A percentile compares a stretch with the other conserved stretches of the same genome.
These are phyloP conservation scores for Ammopiptanthus mongolicus DNA, from an alignment of 306 rosid species.

Conservation along the genomic window DNA sequence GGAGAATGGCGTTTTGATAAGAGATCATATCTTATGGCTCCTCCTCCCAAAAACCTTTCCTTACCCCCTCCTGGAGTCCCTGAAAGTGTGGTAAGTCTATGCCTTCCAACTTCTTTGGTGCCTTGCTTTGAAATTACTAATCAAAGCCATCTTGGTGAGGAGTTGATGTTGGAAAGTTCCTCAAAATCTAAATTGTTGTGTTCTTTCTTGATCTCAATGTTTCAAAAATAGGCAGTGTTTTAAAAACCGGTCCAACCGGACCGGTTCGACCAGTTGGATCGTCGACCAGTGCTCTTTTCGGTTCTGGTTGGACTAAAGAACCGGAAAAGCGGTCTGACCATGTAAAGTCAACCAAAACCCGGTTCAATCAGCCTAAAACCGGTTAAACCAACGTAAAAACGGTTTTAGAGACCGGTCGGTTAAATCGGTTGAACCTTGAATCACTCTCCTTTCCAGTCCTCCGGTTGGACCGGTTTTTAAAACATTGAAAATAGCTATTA, in stretches of 20 bases:
- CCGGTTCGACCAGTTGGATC: too few relatives aligned
- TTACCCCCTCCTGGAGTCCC: constrained; percentile 94
- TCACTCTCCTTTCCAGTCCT: too few relatives aligned
- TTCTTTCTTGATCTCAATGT: neutral
- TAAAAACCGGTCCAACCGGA: too few relatives aligned
- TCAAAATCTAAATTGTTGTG: neutral
- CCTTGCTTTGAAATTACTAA: neutral
- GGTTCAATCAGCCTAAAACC: too few relatives aligned
- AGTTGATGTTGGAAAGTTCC: neutral
- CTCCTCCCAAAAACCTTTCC: constrained; percentile 77
- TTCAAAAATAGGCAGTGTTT: neutral
- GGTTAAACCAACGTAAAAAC: too few relatives aligned
- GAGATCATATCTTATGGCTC: constrained; percentile 75
- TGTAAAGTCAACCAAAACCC: too few relatives aligned
- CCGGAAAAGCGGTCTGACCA: too few relatives aligned
- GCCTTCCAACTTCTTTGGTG: neutral
- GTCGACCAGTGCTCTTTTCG: too few relatives aligned
- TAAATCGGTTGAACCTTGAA: too few relatives aligned
- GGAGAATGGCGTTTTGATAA: constrained; percentile 98
- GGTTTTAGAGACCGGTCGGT: too few relatives aligned
- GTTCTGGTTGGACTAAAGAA: too few relatives aligned
- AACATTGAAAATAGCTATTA: neutral
- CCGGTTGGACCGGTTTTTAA: too few relatives aligned
- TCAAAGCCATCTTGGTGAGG: neutral
- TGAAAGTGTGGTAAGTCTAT: constrained; percentile 78